Percentiles rank a stretch among this genome's conserved stretches.
Evolutionary conservation across 2,329 filamentous ascomycete species (phyloP).

Genomic region (Pseudopithomyces chartarum): DNA sequence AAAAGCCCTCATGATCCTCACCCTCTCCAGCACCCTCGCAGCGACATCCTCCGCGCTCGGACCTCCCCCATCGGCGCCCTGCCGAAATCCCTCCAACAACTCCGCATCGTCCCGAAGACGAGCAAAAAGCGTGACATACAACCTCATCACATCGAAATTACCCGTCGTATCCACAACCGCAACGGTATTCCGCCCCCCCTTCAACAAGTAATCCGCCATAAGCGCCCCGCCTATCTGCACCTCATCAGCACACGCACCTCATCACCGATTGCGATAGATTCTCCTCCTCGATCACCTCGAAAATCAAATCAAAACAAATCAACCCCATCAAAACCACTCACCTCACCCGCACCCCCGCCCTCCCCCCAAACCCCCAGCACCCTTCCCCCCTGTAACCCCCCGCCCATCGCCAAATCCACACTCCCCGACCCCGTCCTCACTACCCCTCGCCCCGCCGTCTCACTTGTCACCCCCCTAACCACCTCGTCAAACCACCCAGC

Average conservation of each 20-base stretch:
- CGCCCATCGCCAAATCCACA: slow-evolving; percentile 45
- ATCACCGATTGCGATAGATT: too few species aligned
- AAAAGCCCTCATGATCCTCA: slow-evolving; percentile 58
- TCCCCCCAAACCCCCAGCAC: slow-evolving; percentile 39
- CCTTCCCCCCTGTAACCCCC: slow-evolving; percentile 43
- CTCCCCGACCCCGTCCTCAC: slow-evolving; percentile 30
- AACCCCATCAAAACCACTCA: slow-evolving; percentile 2
- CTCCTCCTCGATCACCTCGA: too few species aligned
- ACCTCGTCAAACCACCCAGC: slow-evolving; percentile 15
- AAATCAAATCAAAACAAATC: background rate
- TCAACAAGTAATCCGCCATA: slow-evolving; percentile 47
- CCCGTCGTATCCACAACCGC: slow-evolving; percentile 55
- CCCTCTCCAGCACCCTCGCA: slow-evolving; percentile 46
- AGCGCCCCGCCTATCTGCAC: slow-evolving; percentile 39
- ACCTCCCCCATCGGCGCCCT: background rate
- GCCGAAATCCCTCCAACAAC: background rate
- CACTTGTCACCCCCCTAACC: slow-evolving; percentile 5
- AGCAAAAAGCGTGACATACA: slow-evolving; percentile 41
- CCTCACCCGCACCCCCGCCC: slow-evolving; percentile 30
- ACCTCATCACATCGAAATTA: slow-evolving; percentile 49
- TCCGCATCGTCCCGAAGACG: slow-evolving; percentile 19
- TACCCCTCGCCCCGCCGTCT: background rate
- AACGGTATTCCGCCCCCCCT: slow-evolving; percentile 28
- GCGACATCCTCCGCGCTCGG: slow-evolving; percentile 33
- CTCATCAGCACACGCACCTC: background rate